These are phyloP conservation scores for Sporothrix variecibatus DNA, from an alignment of 2,329 filamentous ascomycete genomes.

Conservation along the genomic window DNA sequence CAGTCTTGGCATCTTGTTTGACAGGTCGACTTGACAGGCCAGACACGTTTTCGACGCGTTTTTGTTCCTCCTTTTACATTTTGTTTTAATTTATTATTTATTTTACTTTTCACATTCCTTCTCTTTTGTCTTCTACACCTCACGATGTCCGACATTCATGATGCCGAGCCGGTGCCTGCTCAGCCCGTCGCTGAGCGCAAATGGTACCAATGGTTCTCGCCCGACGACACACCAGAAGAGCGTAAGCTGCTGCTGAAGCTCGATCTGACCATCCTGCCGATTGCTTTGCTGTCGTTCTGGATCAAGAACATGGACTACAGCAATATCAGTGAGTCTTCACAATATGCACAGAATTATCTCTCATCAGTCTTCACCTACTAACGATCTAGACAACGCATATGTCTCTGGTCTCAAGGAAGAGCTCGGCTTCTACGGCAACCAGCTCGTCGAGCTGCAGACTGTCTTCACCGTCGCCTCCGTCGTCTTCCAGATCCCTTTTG, in stretches of 20 bases:
- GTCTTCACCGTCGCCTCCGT: conserved; percentile 50
- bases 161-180: background rate
- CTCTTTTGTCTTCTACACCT: too few species aligned
- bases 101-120: too few species aligned
- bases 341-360: too few species aligned
- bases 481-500: conserved; percentile 39
- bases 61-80: too few species aligned
- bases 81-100: too few species aligned
- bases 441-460: conserved; percentile 55
- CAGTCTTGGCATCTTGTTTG: background rate
- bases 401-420: conserved; percentile 51
- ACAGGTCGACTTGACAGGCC: too few species aligned
- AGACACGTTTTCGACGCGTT: background rate
- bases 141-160: background rate
- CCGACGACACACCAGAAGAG: conserved; percentile 52
- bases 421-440: conserved; percentile 45
- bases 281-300: conserved; percentile 58
- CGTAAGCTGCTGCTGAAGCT: conserved; percentile 56
- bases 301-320: conserved; percentile 53
- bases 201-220: conserved; percentile 51
- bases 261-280: conserved; percentile 57
- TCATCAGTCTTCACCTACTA: background rate
- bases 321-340: conserved; percentile 43
- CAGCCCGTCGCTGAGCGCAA: conserved; percentile 26
- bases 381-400: conserved; percentile 45